Percentiles rank a stretch among this genome's conserved stretches.
These are phyloP conservation scores for Lachnellula willkommii DNA, from an alignment of 2,329 filamentous ascomycete species.

Conservation along the genomic window DNA sequence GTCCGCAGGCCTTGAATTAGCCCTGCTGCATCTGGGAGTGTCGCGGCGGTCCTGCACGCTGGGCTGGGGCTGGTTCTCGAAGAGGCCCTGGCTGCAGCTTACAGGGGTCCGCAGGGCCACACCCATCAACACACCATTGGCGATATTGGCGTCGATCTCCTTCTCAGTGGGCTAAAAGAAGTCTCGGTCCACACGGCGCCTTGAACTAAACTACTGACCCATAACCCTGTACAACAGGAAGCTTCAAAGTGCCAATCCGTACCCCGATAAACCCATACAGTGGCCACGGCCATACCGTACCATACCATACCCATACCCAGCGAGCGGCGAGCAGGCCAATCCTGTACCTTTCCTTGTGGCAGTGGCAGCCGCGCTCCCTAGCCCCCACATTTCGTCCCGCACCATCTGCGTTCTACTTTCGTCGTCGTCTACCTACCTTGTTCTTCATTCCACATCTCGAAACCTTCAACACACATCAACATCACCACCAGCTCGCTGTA, in stretches of 20 bases:
- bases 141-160: constrained; percentile 18
- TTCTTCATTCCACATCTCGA: constrained; percentile 23
- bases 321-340: not conserved
- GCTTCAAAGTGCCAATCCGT: not conserved
- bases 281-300: no score
- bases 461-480: constrained; percentile 9
- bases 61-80: not conserved
- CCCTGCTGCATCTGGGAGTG: no score
- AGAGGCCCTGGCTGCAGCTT: constrained; percentile 1
- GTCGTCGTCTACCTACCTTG: constrained; percentile 11
- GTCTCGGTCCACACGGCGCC: not conserved
- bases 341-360: constrained; percentile 1
- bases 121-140: not conserved
- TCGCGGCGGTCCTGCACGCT: no score
- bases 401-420: constrained; percentile 16
- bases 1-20: constrained; percentile 8
- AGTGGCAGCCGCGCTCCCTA: constrained; percentile 6
- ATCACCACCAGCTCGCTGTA: constrained; percentile 3
- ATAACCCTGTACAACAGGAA: no score
- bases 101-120: not conserved
- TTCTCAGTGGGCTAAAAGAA: constrained; percentile 16
- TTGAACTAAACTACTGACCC: no score
- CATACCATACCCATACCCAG: not conserved
- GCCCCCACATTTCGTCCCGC: constrained; percentile 20
- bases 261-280: no score